Evolutionary conservation across 139 green algal species (phyloP).

Genomic region (Ettlia oleoabundans): DNA sequence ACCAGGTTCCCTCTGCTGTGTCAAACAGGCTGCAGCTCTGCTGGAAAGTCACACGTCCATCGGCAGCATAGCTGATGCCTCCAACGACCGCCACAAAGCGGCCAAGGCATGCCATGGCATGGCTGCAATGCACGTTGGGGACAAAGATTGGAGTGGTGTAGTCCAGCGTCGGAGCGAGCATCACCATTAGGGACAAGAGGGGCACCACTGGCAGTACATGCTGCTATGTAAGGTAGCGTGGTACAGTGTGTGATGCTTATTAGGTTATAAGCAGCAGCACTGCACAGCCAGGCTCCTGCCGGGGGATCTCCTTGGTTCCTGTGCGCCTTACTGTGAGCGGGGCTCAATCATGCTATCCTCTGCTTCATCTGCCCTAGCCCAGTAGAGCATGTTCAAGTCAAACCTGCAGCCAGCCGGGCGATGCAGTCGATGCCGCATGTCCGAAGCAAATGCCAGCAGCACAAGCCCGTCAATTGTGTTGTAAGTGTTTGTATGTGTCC

Average conservation of each 20-base stretch:
- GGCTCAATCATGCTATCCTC: conserved; percentile 40
- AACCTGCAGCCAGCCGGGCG: no score
- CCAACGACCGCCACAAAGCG: conserved; percentile 7
- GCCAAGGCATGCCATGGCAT: conserved; percentile 18
- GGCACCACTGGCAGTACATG: no score
- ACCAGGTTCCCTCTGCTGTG: not conserved
- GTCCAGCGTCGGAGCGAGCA: not conserved
- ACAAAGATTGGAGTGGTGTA: not conserved
- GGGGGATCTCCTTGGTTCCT: no score
- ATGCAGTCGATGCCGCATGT: no score
- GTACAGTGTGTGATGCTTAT: no score
- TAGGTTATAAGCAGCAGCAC: no score
- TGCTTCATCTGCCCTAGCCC: conserved; percentile 41
- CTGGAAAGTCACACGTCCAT: not conserved
- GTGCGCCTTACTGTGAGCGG: not conserved
- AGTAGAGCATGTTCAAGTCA: conserved; percentile 11
- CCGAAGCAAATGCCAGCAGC: no score
- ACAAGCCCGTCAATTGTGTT: no score
- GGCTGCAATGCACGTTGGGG: not conserved
- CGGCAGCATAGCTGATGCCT: not conserved
- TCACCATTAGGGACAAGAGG: no score
- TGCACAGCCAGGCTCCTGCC: no score
- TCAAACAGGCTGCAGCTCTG: not conserved
- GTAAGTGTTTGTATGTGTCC: no score
- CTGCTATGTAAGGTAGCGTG: no score